Evolutionary conservation across 1,139 yeast species (phyloP).

Genomic region (Yarrowia galli): DNA sequence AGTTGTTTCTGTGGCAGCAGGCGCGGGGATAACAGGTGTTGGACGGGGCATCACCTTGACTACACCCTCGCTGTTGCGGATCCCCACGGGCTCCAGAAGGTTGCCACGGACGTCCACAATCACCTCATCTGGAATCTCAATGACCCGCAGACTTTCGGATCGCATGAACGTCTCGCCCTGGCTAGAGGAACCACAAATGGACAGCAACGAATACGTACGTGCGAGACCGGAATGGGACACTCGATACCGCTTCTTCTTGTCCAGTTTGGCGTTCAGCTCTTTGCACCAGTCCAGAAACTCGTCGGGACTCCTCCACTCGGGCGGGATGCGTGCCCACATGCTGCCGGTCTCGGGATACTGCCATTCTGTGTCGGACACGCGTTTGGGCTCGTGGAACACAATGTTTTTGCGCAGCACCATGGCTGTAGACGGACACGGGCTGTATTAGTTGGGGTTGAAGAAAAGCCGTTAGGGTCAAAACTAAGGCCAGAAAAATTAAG

Average conservation of each 20-base stretch:
- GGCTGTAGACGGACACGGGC: background rate
- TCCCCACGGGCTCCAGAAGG: slow-evolving; percentile 1
- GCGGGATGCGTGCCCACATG: background rate
- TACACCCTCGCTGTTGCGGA: background rate
- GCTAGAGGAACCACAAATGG: background rate
- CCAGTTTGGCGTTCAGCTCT: slow-evolving; percentile 7
- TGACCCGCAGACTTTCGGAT: slow-evolving; percentile 2
- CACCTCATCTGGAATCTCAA: slow-evolving; percentile 13
- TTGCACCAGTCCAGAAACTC: slow-evolving; percentile 17
- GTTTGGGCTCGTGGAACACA: slow-evolving; percentile 3
- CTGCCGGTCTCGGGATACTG: slow-evolving; percentile 14
- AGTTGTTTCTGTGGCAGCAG: too few species aligned
- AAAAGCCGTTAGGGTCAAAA: too few species aligned
- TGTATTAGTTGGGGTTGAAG: background rate
- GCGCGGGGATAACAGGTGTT: too few species aligned
- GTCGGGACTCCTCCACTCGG: background rate
- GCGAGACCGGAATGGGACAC: background rate
- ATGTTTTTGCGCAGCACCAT: slow-evolving; percentile 14
- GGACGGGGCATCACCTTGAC: background rate
- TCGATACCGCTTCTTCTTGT: background rate
- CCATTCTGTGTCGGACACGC: slow-evolving; percentile 3
- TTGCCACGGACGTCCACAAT: background rate
- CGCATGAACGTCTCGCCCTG: background rate
- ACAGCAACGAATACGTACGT: background rate
- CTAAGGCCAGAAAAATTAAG: background rate